Percentiles rank a stretch among this genome's conserved stretches.
These are phyloP conservation scores for Candida easanensis DNA, from an alignment of 805 yeast species.

Conservation along the genomic window DNA sequence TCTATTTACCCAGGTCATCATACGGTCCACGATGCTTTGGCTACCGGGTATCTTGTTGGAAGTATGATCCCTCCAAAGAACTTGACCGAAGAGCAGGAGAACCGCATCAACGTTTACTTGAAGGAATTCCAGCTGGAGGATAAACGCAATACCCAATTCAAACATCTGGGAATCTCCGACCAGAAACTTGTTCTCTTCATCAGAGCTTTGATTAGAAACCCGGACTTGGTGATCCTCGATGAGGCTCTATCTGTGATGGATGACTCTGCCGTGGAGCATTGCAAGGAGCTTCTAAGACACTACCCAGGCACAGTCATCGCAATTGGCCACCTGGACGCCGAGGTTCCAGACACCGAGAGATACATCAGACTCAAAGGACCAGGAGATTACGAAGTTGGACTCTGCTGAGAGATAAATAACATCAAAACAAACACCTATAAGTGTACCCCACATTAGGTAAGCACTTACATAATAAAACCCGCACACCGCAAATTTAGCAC, in stretches of 20 bases:
- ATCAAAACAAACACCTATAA: not conserved
- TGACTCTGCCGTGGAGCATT: slow-evolving; percentile 51
- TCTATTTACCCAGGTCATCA: slow-evolving; percentile 68
- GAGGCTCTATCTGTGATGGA: slow-evolving; percentile 94
- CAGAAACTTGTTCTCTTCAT: slow-evolving; percentile 78
- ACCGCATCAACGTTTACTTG: slow-evolving; percentile 43
- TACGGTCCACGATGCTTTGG: slow-evolving; percentile 53
- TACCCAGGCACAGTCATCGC: slow-evolving; percentile 73
- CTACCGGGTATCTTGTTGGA: slow-evolving; percentile 77
- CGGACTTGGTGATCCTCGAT: slow-evolving; percentile 76
- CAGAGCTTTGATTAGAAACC: slow-evolving; percentile 75
- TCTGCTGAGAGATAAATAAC: not conserved
- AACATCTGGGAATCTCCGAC: slow-evolving; percentile 58
- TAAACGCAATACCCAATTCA: slow-evolving; percentile 41
- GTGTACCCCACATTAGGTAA: not conserved
- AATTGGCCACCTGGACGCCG: slow-evolving; percentile 78
- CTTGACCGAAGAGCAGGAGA: slow-evolving; percentile 36
- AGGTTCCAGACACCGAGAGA: slow-evolving; percentile 69
- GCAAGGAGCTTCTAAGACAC: slow-evolving; percentile 47
- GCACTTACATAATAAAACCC: not conserved
- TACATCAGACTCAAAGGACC: slow-evolving; percentile 33
- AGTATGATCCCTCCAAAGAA: slow-evolving; percentile 50
- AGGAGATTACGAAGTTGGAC: slow-evolving; percentile 34
- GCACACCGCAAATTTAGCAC: no score
- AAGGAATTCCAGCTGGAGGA: slow-evolving; percentile 42